Percentiles rank a stretch among this genome's conserved stretches.
phyloP scores from a whole-genome alignment of 2,329 filamentous ascomycete species.

The Septoria petroselini region DNA sequence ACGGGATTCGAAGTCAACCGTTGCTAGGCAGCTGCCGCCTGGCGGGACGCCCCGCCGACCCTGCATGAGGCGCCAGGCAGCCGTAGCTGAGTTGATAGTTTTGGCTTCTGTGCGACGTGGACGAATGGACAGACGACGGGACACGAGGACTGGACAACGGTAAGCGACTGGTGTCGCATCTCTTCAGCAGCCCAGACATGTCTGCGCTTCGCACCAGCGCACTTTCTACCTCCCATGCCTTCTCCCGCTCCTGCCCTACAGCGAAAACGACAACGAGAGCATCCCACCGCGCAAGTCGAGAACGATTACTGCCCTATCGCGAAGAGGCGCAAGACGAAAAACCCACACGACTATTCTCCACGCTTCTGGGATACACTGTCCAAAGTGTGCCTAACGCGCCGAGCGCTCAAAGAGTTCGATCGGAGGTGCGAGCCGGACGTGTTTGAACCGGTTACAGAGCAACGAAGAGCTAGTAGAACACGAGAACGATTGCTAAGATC shows the following conservation, averaged over 20 bases:
- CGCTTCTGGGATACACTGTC: slow-evolving; percentile 8
- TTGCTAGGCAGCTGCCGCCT: background rate
- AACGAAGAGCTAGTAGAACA: slow-evolving; percentile 1
- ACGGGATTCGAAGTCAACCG: slow-evolving; percentile 1
- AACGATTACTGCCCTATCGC: background rate
- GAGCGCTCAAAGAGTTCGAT: slow-evolving; percentile 7
- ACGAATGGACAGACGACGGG: slow-evolving; percentile 3
- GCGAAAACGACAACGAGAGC: slow-evolving; percentile 1
- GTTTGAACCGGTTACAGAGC: background rate
- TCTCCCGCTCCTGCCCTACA: background rate
- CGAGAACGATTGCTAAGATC: slow-evolving; percentile 6
- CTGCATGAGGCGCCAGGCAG: background rate
- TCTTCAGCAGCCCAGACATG: slow-evolving; percentile 4
- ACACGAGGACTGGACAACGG: background rate
- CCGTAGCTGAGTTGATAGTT: background rate
- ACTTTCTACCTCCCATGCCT: slow-evolving; percentile 4
- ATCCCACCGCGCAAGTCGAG: background rate
- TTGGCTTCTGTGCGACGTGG: slow-evolving; percentile 3
- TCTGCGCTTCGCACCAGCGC: slow-evolving; percentile 3
- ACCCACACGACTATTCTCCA: background rate
- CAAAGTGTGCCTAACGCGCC: background rate
- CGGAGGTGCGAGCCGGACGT: background rate
- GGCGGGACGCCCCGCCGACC: too few relatives aligned
- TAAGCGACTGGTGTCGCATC: background rate
- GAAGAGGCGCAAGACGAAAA: slow-evolving; percentile 1